Evolutionary conservation across 116 monocot genomes (phyloP), one percentile per base, ranked within the genome.

Genomic region (Phalaenopsis hybrid): DNA sequence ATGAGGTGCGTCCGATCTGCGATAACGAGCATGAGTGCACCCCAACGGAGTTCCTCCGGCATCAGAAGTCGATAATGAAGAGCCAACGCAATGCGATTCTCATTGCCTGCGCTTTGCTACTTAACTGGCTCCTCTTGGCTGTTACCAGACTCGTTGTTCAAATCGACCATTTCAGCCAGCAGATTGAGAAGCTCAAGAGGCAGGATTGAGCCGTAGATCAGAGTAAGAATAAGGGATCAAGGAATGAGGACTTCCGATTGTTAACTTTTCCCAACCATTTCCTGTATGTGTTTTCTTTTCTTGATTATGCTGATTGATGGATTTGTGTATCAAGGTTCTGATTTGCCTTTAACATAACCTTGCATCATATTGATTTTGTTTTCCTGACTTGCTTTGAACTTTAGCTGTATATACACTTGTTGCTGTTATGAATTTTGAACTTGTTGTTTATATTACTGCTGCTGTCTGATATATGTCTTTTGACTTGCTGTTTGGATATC

Each of bases 1-100:
- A 92, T 82, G 90, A 92, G 90, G 87, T 79, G 55, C 86, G 88
- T 3, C 85, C 85, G 51, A 81, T 74, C 37, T 92, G 92, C 87
- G 87, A 57, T 16, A 55, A 85, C 20, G 90, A 88, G 83, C 88
- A 85, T 80, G 81, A 80, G 48, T 92, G 92, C 90, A 82, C 92
- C 0, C 88, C 88, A 0, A 49, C 85, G 43, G 92, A 92, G 85
- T 79, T 88, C 77, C 81, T 90, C 78, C 88, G 88, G 69, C 87
- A 92, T 85, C 88, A 92, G 88, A 92, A 92, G 57, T 92, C 92
- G 69, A 65, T 87, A 67, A 85, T 92, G 79, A 92, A 92, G 88
- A 87, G 86, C 76, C 92, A 92, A 86, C 86, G 88, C 41, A 92
- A 92, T 86, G 92, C 87, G 59, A 81, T 92, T 49, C 90, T 92